Percentiles rank a stretch among this genome's conserved stretches.
These are phyloP conservation scores for Pseudozyma thailandica DNA, from an alignment of 1,284 basidiomycete genomes.

Conservation along the genomic window DNA sequence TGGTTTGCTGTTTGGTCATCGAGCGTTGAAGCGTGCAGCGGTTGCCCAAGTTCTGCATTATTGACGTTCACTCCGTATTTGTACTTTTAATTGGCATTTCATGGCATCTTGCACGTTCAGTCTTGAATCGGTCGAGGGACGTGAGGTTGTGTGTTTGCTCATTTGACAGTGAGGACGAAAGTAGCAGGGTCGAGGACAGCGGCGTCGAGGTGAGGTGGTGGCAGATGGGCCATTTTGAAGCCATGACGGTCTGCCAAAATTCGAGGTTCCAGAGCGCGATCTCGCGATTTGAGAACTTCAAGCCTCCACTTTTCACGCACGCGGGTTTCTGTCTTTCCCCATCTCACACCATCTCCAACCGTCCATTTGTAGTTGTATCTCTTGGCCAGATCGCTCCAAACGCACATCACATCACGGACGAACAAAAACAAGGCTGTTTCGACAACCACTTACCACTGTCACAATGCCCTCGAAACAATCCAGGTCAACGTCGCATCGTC, in stretches of 20 bases:
- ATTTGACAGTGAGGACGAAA: too few species aligned
- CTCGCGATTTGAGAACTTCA: neutral
- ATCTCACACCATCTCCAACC: too few species aligned
- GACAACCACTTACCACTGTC: neutral
- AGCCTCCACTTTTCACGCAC: slow-evolving; percentile 17
- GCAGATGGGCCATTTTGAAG: too few species aligned
- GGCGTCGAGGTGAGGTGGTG: too few species aligned
- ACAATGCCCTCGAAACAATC: slow-evolving; percentile 4
- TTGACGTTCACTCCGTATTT: neutral
- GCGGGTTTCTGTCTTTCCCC: too few species aligned
- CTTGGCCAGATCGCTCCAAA: too few species aligned
- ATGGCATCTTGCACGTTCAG: slow-evolving; percentile 11
- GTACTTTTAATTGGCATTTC: slow-evolving; percentile 3
- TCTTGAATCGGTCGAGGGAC: too few species aligned
- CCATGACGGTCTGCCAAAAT: too few species aligned
- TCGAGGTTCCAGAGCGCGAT: neutral
- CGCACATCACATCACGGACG: neutral
- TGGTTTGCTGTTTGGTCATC: slow-evolving; percentile 70
- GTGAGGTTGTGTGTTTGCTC: neutral
- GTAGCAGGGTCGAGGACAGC: too few species aligned
- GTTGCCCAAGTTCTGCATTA: neutral
- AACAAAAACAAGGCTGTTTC: neutral
- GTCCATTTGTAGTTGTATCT: too few species aligned
- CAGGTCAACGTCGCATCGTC: neutral
- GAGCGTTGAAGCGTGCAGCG: slow-evolving; percentile 62